A percentile compares a stretch with the other conserved stretches of the same genome.
Conservation (phyloP, 129 eudicot species). For the Lactuca sativa region DNA sequence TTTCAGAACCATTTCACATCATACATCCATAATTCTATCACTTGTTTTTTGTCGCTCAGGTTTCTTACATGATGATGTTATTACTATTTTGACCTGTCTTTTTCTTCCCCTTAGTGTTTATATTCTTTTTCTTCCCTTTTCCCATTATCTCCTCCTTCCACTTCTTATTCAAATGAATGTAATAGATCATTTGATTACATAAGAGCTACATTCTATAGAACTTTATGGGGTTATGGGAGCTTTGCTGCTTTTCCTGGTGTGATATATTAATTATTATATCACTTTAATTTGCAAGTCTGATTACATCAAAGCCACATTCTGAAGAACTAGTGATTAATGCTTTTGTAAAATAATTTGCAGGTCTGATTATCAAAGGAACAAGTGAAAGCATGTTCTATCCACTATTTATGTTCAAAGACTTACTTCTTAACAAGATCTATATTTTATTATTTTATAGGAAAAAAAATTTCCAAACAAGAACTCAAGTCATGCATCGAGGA, state of each 20-base stretch:
- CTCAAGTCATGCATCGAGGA: slow-evolving; percentile 77
- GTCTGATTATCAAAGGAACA: slow-evolving; percentile 79
- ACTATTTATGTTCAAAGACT: background rate
- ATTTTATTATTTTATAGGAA: slow-evolving; percentile 41
- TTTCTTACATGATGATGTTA: slow-evolving; percentile 23
- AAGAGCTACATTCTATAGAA: slow-evolving; percentile 63
- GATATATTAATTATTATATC: slow-evolving; percentile 10
- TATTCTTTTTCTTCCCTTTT: slow-evolving; percentile 10
- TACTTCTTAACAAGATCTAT: background rate
- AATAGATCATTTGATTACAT: slow-evolving; percentile 62
- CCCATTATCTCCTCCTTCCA: background rate
- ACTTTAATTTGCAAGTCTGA: no score
- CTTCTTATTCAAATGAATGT: slow-evolving; percentile 58
- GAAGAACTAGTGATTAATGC: slow-evolving; percentile 10
- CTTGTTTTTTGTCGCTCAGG: slow-evolving; percentile 92
- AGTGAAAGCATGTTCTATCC: slow-evolving; percentile 53
- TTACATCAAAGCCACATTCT: slow-evolving; percentile 9
- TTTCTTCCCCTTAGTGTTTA: slow-evolving; percentile 15
- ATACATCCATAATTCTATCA: slow-evolving; percentile 66
- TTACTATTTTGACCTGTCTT: background rate
- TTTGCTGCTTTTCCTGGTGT: slow-evolving; percentile 86
- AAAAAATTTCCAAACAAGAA: slow-evolving; percentile 94
- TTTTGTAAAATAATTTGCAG: slow-evolving; percentile 40
- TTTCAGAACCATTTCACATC: slow-evolving; percentile 71
- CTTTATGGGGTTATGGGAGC: slow-evolving; percentile 84